These are phyloP conservation scores for Phytophthora crassamura DNA, from an alignment of 352 stramenopile species.

Conservation along the genomic window DNA sequence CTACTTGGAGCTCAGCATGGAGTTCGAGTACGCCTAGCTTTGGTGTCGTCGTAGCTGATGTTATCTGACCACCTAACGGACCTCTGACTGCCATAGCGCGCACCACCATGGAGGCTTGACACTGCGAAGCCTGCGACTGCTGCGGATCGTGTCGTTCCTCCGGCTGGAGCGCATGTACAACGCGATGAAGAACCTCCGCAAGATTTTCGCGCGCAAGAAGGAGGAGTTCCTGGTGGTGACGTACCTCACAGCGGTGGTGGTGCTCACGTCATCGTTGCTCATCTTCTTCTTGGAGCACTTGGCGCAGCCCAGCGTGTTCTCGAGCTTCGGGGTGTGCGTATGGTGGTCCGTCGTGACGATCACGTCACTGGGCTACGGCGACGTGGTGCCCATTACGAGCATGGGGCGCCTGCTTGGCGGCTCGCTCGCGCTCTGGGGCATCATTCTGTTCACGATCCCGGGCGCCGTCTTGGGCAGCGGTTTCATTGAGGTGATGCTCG, in stretches of 20 bases:
- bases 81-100: conserved; percentile 4
- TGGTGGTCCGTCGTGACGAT: conserved; percentile 77
- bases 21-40: conserved; percentile 43
- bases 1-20: conserved; percentile 64
- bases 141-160: conserved; percentile 67
- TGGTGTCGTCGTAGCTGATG: not conserved
- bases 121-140: conserved; percentile 59
- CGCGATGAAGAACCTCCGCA: conserved; percentile 60
- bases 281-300: conserved; percentile 73
- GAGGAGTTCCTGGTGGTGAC: conserved; percentile 68
- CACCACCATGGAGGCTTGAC: conserved; percentile 49
- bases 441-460: conserved; percentile 72
- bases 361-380: conserved; percentile 72
- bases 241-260: conserved; percentile 60
- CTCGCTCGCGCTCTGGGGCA: conserved; percentile 58
- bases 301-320: conserved; percentile 56
- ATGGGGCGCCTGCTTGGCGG: conserved; percentile 49
- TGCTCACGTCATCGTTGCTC: conserved; percentile 64
- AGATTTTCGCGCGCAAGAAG: conserved; percentile 65
- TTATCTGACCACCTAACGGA: not conserved
- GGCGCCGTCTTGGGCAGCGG: conserved; percentile 63
- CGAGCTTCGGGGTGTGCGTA: conserved; percentile 52
- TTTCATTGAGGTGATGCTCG: conserved; percentile 77
- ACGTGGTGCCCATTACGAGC: conserved; percentile 58
- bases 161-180: conserved; percentile 69